Conservation (phyloP, 768 basidiomycete species). For the Suillus alpinus region DNA sequence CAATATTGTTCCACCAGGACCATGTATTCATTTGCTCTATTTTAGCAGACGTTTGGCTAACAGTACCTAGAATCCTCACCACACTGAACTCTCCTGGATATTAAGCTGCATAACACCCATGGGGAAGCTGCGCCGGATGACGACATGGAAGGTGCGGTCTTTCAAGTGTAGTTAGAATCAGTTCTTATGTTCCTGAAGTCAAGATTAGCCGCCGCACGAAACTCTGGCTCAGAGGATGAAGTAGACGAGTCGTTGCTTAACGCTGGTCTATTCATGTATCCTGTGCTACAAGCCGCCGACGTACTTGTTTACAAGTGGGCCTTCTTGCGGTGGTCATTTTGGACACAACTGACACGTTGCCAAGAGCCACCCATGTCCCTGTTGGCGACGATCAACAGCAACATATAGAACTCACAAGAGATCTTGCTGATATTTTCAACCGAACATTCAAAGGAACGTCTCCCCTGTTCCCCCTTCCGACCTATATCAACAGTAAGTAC, state of each 20-base stretch:
- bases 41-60: conserved; percentile 51
- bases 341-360: background rate
- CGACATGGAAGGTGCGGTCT: conserved; percentile 84
- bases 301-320: conserved; percentile 79
- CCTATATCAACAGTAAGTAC: conserved; percentile 67
- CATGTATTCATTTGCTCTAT: conserved; percentile 46
- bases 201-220: conserved; percentile 69
- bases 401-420: conserved; percentile 86
- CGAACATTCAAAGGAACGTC: conserved; percentile 47
- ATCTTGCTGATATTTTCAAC: conserved; percentile 84
- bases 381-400: conserved; percentile 97
- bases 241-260: conserved; percentile 82
- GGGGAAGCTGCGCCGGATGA: conserved; percentile 85
- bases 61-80: conserved; percentile 64
- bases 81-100: conserved; percentile 89
- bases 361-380: conserved; percentile 87
- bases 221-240: conserved; percentile 71
- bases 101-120: conserved; percentile 82
- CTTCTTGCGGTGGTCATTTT: background rate
- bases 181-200: conserved; percentile 43
- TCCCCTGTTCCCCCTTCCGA: conserved; percentile 69
- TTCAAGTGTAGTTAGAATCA: too few relatives aligned
- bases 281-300: conserved; percentile 91
- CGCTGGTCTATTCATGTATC: conserved; percentile 87
- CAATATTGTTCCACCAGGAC: conserved; percentile 84